Evolutionary conservation across 1,284 basidiomycete genomes (phyloP).

Genomic region (Anthracocystis setariae): DNA sequence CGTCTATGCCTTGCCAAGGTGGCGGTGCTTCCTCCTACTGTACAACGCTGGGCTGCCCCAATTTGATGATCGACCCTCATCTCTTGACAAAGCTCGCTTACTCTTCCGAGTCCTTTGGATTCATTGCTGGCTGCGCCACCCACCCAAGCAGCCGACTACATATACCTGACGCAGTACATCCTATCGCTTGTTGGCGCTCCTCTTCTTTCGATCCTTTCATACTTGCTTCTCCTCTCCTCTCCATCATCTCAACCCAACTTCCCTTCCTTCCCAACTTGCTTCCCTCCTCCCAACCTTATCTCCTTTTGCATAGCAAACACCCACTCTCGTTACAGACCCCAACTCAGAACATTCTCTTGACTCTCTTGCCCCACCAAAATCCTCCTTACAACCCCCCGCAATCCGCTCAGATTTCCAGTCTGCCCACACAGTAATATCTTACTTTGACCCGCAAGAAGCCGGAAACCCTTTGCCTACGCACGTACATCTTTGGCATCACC

Average conservation of each 20-base stretch:
- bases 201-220: slow-evolving; percentile 19
- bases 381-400: neutral
- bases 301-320: slow-evolving; percentile 3
- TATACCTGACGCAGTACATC: slow-evolving; percentile 13
- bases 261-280: slow-evolving; percentile 1
- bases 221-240: slow-evolving; percentile 16
- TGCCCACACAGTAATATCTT: slow-evolving; percentile 1
- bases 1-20: no score
- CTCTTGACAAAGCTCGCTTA: neutral
- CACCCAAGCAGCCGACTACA: slow-evolving; percentile 10
- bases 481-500: slow-evolving; percentile 1
- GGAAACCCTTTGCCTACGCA: slow-evolving; percentile 10
- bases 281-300: neutral
- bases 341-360: slow-evolving; percentile 28
- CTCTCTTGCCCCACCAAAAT: slow-evolving; percentile 5
- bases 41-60: no score
- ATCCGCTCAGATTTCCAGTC: no score
- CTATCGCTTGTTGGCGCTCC: neutral
- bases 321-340: slow-evolving; percentile 21
- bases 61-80: no score
- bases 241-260: slow-evolving; percentile 14
- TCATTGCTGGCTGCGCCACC: neutral
- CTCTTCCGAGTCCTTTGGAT: neutral
- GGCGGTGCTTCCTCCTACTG: no score
- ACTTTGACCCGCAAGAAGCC: neutral